Conservation (phyloP, 2,329 filamentous ascomycete species). For the Apiospora kogelbergensis region DNA sequence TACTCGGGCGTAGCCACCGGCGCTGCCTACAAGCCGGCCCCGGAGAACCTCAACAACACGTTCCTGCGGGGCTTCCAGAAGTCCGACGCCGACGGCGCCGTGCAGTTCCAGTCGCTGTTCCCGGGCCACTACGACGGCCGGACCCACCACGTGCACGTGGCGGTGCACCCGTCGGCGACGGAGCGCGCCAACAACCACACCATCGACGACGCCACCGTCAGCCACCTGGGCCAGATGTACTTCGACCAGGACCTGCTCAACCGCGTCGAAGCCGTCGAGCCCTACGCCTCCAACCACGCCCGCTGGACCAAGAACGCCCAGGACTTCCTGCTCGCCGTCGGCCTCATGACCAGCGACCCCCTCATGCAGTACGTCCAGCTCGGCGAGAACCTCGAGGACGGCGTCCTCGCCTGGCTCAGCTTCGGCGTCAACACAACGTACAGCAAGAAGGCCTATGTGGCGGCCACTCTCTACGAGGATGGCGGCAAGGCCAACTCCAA, state of each 20-base stretch:
- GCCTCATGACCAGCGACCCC: constrained; percentile 1
- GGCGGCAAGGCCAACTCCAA: constrained; percentile 22
- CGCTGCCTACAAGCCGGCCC: constrained; percentile 40
- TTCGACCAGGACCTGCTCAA: constrained; percentile 60
- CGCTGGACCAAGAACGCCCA: constrained; percentile 30
- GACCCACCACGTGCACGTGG: constrained; percentile 49
- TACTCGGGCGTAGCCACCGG: constrained; percentile 45
- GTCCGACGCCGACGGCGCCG: constrained; percentile 41
- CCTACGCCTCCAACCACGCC: constrained; percentile 44
- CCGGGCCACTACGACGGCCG: constrained; percentile 46
- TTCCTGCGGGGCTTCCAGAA: constrained; percentile 42
- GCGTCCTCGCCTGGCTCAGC: constrained; percentile 50
- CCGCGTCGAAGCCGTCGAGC: constrained; percentile 41
- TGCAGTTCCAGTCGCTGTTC: constrained; percentile 41
- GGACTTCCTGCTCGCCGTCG: background rate
- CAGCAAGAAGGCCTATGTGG: constrained; percentile 14
- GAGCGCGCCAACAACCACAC: constrained; percentile 44
- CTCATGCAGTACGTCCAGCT: constrained; percentile 51
- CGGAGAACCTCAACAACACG: constrained; percentile 40
- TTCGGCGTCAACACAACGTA: constrained; percentile 40
- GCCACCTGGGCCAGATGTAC: constrained; percentile 65
- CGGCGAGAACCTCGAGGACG: constrained; percentile 47
- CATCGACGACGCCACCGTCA: constrained; percentile 48
- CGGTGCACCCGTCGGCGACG: constrained; percentile 42
- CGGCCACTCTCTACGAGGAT: constrained; percentile 21